Evolutionary conservation across 352 stramenopile species (phyloP), one percentile per base, ranked within the genome.

Genomic region (Globisporangium camurandrum): DNA sequence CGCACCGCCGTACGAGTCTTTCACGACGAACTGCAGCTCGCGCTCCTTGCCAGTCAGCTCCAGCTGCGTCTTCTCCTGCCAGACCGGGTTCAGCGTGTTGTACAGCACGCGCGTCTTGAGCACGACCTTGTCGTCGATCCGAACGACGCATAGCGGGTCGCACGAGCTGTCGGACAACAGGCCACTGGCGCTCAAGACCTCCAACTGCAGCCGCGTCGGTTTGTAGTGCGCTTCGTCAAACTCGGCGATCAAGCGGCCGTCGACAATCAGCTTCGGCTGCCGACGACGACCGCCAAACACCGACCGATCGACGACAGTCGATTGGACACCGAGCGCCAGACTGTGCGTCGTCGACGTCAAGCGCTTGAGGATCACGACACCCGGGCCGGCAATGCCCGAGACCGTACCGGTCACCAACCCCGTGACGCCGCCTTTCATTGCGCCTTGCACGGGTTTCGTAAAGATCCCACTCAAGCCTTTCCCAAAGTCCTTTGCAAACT

Each of bases 401-500:
- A 94, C 78, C 0, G 80, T 86, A 27, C 80, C 83, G 38, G 84
- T 71, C 10, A 94, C 65, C 28, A 94, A 66, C 23, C 83, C 83
- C 6, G 72, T 83, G 24, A 94, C 72, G 11, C 83, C 83, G 19
- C 83, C 78, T 49, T 72, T 85, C 48, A 85, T 86, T 8, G 80
- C 80, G 9, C 83, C 83, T 61, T 94, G 72, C 0, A 92, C 78
- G n/a, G 80, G 83, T 56, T 92, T 94, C 2, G 78, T 92, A 49
- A 91, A 88, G 46, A 94, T 91, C 8, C 81, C 80, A 24, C 80
- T 91, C n/a, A 94, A 59, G 1, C 83, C 83, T 41, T 86, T 86
- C 20, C 83, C 80, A 10, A 94, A 59, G 36, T 94, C 80, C 52
- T 94, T 94, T 0, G 78, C 80, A 56, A 94, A 92, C 51, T 90